phyloP scores from a whole-genome alignment of 2,329 filamentous ascomycete species.

The Acephala macrosclerotiorum region DNA sequence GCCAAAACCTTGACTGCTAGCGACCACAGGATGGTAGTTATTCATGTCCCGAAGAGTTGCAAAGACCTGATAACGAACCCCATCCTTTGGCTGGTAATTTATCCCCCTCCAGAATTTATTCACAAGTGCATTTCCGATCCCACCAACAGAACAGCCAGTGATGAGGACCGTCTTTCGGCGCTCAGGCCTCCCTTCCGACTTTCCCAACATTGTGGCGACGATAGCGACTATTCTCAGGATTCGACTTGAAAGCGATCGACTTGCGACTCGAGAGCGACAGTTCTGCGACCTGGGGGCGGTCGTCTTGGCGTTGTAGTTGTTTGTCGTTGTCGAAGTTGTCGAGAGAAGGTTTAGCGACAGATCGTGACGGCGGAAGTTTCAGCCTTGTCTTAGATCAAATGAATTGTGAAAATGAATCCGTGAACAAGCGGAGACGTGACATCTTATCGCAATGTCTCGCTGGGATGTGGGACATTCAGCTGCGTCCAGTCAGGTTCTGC shows the following conservation, averaged over 20 bases:
- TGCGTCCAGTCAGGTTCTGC: too few species aligned
- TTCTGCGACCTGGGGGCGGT: background rate
- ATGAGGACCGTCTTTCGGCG: constrained; percentile 39
- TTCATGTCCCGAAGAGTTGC: constrained; percentile 47
- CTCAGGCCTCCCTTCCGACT: background rate
- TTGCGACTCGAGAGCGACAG: background rate
- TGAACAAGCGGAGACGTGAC: background rate
- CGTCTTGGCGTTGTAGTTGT: background rate
- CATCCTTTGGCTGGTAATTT: constrained; percentile 27
- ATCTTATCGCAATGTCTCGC: constrained; percentile 5
- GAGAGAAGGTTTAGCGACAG: background rate
- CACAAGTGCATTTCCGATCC: constrained; percentile 48
- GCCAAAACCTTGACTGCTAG: background rate
- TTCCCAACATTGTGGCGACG: background rate
- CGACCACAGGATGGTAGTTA: constrained; percentile 24
- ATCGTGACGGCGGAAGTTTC: background rate
- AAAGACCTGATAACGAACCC: constrained; percentile 46
- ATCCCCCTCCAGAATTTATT: constrained; percentile 39
- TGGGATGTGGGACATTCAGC: background rate
- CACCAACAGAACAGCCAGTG: constrained; percentile 48
- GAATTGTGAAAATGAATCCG: background rate
- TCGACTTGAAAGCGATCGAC: background rate
- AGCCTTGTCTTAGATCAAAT: constrained; percentile 1
- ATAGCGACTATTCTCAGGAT: background rate
- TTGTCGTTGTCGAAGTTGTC: background rate